Base-by-base conservation (phyloP, 2,329 filamentous ascomycete species). In the Xylaria digitata region DNA sequence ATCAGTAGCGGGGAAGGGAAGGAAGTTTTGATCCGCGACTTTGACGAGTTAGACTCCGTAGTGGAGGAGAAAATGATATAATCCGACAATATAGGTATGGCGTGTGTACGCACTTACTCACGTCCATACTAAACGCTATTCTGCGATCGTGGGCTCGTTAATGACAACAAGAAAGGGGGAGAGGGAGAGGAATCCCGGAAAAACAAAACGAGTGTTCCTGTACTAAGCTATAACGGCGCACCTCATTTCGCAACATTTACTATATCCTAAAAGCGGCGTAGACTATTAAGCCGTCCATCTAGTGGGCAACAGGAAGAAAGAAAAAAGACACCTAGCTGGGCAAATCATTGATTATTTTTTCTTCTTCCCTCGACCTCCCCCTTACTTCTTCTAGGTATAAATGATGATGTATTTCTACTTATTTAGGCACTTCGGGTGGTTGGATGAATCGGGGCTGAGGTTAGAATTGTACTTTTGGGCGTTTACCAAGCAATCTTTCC, bases 11-110 rank as follows among this genome's bases (percentile, higher is more conserved):
- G 43, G 6, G 70, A 53, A 3, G 62, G 57, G 0, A 53, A 61
- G 11, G 59, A 65, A 8, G 64, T 64, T 6, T 64, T 75, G 37
- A 77, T 77, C 43, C 71, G 72, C 49, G 75, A 77, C 52, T 77
- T 77, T 21, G 75, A 77, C 46, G 74, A 77, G 62, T 59, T 77
- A 19, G 72, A 75, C 30, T 74, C 71, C 1, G 74, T 75, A 8
- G 70, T 62, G 1, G 73, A 75, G 63, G 73, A 75, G 58, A 67
- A 69, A 46, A 49, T 66, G 59, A 69, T 65, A 7, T 65, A 37
- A 68, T n/a, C 9, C 30, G 43, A n/a, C 21, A 26, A 48, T 11
- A 26, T 23, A 26, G 23, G 11, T 4, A 17, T 21, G 13, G n/a
- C 11, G 6, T 46, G 43, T 19, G 8, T 46, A 11, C 43, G 2